Evolutionary conservation across 1,139 yeast species (phyloP).

Genomic region (Geotrichum europaeum): DNA sequence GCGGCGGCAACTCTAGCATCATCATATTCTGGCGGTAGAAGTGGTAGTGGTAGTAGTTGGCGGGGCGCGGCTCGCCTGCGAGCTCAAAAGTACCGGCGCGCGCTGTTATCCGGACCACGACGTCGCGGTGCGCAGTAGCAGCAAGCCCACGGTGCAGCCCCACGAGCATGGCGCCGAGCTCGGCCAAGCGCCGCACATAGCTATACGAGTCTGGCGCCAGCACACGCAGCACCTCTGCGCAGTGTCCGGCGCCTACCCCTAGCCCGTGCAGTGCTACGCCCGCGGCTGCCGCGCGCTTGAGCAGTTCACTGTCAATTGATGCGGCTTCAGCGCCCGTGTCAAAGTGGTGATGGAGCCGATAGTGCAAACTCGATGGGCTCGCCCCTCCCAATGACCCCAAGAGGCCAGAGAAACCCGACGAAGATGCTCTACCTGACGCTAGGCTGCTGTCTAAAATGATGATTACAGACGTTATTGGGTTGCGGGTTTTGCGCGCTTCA

Average conservation of each 20-base stretch:
- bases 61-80: background rate
- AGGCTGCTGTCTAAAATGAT: constrained; percentile 14
- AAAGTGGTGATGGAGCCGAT: background rate
- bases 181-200: constrained; percentile 2
- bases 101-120: background rate
- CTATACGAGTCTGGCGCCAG: constrained; percentile 4
- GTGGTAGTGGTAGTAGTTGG: background rate
- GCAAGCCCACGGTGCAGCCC: constrained; percentile 1
- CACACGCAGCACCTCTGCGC: background rate
- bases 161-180: background rate
- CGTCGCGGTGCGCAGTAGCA: background rate
- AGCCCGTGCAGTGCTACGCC: constrained; percentile 1
- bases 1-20: constrained; percentile 4
- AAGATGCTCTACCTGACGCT: background rate
- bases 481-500: constrained; percentile 3
- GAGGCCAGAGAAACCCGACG: background rate
- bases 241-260: constrained; percentile 2
- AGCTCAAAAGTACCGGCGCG: background rate
- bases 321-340: background rate
- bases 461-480: constrained; percentile 16
- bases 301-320: background rate
- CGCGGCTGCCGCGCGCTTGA: background rate
- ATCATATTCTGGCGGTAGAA: background rate
- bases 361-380: background rate
- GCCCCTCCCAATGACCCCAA: background rate